phyloP scores from a whole-genome alignment of 805 yeast genomes.

The Jamesozyma hellenica region DNA sequence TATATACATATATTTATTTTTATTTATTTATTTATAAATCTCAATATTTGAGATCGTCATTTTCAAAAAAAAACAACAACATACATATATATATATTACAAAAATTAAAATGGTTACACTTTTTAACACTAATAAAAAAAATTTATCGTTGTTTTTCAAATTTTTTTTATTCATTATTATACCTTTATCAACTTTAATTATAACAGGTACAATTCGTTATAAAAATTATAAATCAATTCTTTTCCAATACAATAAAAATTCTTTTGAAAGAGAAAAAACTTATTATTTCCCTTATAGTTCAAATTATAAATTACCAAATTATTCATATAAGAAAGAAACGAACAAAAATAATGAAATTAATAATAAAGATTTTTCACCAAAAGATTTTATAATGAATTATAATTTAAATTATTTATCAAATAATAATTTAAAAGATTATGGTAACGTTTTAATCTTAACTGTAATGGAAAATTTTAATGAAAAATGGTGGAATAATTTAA shows the following conservation, averaged over 20 bases:
- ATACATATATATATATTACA: no score
- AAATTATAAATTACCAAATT: constrained; percentile 28
- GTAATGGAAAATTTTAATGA: constrained; percentile 77
- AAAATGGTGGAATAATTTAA: constrained; percentile 75
- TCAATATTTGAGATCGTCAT: no score
- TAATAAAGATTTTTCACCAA: constrained; percentile 25
- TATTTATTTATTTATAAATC: no score
- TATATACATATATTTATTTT: no score
- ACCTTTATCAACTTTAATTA: no score
- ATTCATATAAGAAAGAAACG: constrained; percentile 28
- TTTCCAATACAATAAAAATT: background rate
- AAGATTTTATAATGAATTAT: constrained; percentile 64
- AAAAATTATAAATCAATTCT: background rate
- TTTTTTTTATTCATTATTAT: no score
- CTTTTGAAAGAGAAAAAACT: constrained; percentile 10
- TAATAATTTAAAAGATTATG: constrained; percentile 34
- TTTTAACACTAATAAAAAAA: no score
- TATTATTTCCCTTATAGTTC: constrained; percentile 18
- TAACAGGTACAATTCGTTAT: no score
- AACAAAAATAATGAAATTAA: constrained; percentile 31
- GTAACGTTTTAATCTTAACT: constrained; percentile 69
- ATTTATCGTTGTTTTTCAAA: background rate
- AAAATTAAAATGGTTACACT: no score
- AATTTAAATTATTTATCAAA: constrained; percentile 55
- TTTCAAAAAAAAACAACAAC: no score